Base-by-base conservation (phyloP, 768 basidiomycete genomes). In the Trametes sanguinea region DNA sequence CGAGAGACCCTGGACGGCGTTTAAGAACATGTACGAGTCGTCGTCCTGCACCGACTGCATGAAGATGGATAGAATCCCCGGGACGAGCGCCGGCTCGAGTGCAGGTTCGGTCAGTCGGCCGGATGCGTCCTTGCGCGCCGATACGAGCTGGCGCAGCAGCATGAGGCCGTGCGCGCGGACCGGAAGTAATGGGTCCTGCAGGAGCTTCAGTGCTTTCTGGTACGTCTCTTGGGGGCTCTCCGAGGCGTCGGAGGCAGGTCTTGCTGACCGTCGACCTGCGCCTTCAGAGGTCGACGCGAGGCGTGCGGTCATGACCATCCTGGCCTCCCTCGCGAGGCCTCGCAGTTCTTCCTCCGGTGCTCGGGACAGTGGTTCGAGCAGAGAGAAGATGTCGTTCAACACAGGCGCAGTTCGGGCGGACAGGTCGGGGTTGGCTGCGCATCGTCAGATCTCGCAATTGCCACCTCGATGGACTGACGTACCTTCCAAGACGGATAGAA, bases 21-120 rank as follows among this genome's bases (percentile, higher is more conserved):
- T 94, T 54, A 98, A 77, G 70, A 94, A 98, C 57, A 98, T 86
- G 73, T 94, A 98, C n/a, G 92, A 94, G 69, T 98, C 96, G 42
- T 95, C 90, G 63, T 97, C 94, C 69, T 93, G 89, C 5, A 95
- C 75, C 0, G 87, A 83, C 69, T 92, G 86, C 64, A 95, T 73
- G 72, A 98, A 96, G 57, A 97, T 89, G 32, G 90, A 89, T 48
- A 95, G 76, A 65, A 98, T 92, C 0, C 88, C 90, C 6, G 94
- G 94, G 14, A 87, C 74, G 29, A 98, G 77, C 0, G 90, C 88
- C 3, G 78, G 75, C 66, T 90, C 85, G 11, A 78, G 69, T n/a
- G 67, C 63, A 37, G 73, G 71, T 14, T 57, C 61, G 52, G 59
- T 39, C n/a, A 65, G 45, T 2, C 35, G 35, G 29, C 62, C 57